Evolutionary conservation across 352 stramenopile species (phyloP).

Genomic region (Blastocystis sp.): DNA sequence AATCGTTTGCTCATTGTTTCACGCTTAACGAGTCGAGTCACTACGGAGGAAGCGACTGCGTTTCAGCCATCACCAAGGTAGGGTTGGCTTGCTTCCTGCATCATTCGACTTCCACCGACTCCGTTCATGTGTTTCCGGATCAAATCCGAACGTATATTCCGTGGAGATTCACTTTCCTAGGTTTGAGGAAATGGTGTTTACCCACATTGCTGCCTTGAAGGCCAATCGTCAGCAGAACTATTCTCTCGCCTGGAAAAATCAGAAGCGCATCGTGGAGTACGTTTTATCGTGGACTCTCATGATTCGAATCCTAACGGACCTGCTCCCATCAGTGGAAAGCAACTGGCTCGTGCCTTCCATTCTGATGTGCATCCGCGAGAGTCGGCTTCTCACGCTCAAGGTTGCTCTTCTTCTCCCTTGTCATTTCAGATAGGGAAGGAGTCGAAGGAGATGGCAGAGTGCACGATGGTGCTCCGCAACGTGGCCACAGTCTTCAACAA

Average conservation of each 20-base stretch:
- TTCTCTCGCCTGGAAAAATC: neutral
- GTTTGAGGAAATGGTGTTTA: neutral
- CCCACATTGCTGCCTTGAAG: neutral
- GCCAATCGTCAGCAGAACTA: neutral
- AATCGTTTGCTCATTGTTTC: neutral
- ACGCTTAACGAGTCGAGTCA: neutral
- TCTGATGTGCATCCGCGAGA: neutral
- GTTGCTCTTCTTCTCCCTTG: neutral
- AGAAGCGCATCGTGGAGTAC: neutral
- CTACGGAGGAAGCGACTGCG: neutral
- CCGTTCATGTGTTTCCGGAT: neutral
- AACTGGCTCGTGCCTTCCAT: neutral
- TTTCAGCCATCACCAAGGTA: neutral
- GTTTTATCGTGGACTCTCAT: neutral
- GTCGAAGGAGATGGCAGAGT: neutral
- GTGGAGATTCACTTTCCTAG: neutral
- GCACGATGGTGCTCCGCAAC: constrained; percentile 1
- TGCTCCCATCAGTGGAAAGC: neutral
- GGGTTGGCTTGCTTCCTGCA: too few species aligned
- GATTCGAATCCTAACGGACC: neutral
- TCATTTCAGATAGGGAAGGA: neutral
- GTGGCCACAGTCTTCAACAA: constrained; percentile 20
- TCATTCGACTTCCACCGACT: neutral
- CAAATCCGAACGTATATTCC: neutral
- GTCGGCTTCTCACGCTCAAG: neutral